Percentiles rank a stretch among this genome's conserved stretches.
Conservation (phyloP, 2,329 filamentous ascomycete genomes). For the Ascochyta rabiei region DNA sequence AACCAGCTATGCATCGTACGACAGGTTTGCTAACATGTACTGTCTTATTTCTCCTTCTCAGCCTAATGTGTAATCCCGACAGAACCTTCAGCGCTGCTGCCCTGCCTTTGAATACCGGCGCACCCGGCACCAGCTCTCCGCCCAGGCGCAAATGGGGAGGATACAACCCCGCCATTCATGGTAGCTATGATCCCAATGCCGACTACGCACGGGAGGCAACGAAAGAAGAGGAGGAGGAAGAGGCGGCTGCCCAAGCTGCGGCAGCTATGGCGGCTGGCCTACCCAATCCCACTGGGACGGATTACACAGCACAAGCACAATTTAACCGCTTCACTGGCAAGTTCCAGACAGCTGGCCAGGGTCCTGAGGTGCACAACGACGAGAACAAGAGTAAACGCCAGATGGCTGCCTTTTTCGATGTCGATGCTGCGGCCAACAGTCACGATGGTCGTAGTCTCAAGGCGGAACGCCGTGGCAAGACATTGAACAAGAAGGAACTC, state of each 20-base stretch:
- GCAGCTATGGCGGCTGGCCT: constrained; percentile 35
- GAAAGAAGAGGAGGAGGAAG: constrained; percentile 47
- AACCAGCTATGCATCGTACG: constrained; percentile 36
- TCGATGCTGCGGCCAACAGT: constrained; percentile 88
- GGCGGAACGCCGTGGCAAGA: constrained; percentile 86
- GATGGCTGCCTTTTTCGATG: constrained; percentile 94
- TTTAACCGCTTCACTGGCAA: constrained; percentile 92
- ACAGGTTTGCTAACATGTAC: constrained; percentile 46
- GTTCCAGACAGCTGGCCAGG: constrained; percentile 72
- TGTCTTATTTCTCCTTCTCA: constrained; percentile 34
- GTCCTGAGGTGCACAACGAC: constrained; percentile 79
- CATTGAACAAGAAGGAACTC: constrained; percentile 81
- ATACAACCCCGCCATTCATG: constrained; percentile 96
- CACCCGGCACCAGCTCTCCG: constrained; percentile 42
- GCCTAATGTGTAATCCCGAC: constrained; percentile 38
- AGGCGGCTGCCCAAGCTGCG: constrained; percentile 32
- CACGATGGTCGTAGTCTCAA: constrained; percentile 91
- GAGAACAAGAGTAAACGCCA: constrained; percentile 87
- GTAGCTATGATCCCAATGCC: constrained; percentile 94
- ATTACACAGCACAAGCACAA: constrained; percentile 72
- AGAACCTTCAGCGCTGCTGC: constrained; percentile 39
- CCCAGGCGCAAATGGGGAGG: constrained; percentile 64
- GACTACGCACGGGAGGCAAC: constrained; percentile 72
- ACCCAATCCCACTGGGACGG: constrained; percentile 32
- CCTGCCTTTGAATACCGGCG: constrained; percentile 34